These are phyloP conservation scores for Septoria linicola DNA, from an alignment of 2,329 filamentous ascomycete species.

Conservation along the genomic window DNA sequence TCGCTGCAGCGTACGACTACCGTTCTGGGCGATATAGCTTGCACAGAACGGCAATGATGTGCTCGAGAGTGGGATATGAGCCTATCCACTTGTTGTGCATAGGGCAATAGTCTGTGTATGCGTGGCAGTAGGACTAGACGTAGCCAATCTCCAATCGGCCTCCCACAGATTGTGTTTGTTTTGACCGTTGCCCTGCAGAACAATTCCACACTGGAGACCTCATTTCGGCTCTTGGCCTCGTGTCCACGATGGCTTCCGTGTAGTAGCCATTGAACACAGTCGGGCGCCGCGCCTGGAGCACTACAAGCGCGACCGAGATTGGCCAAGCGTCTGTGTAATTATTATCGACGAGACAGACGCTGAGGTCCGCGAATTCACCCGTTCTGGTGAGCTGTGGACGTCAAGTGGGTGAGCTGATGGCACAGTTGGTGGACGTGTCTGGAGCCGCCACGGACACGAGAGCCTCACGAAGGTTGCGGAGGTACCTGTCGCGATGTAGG, in stretches of 20 bases:
- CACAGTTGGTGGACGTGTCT: neutral
- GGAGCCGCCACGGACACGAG: neutral
- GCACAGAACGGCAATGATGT: constrained; percentile 1
- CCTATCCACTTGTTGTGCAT: neutral
- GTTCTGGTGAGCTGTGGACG: neutral
- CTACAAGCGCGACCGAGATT: constrained; percentile 19
- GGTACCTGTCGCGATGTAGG: neutral
- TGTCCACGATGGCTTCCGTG: constrained; percentile 21
- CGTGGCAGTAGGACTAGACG: neutral
- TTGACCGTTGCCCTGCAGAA: constrained; percentile 17
- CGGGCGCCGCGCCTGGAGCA: constrained; percentile 13
- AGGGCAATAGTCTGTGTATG: neutral
- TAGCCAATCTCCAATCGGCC: neutral
- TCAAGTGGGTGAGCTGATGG: neutral
- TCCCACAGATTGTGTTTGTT: constrained; percentile 15
- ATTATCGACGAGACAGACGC: constrained; percentile 15
- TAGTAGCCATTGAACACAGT: constrained; percentile 8
- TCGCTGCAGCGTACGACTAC: constrained; percentile 1
- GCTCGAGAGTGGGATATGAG: constrained; percentile 1
- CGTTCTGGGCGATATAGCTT: neutral
- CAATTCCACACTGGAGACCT: constrained; percentile 15
- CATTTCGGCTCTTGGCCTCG: constrained; percentile 27
- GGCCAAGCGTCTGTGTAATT: constrained; percentile 20
- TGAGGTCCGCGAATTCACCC: neutral
- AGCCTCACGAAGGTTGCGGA: constrained; percentile 6